A percentile compares a stretch with the other conserved stretches of the same genome.
Conservation (phyloP, 1,284 basidiomycete species). For the Serendipita sp. region DNA sequence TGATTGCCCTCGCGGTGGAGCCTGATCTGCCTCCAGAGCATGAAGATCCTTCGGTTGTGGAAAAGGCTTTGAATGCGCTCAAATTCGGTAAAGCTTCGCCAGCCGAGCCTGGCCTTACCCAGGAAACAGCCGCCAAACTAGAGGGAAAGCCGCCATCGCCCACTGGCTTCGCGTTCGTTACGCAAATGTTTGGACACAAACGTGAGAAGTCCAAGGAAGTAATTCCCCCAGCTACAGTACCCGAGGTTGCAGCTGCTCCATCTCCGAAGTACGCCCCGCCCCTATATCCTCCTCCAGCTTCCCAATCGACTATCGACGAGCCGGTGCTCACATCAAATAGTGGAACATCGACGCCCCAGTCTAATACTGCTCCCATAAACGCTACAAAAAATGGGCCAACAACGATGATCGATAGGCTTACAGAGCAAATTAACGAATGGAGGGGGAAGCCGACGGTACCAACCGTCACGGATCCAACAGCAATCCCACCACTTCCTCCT, state of each 20-base stretch:
- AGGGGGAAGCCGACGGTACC: background rate
- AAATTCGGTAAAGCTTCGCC: slow-evolving; percentile 4
- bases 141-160: background rate
- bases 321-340: background rate
- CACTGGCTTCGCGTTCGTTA: background rate
- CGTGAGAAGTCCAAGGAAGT: background rate
- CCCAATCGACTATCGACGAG: background rate
- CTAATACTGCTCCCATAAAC: background rate
- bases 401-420: slow-evolving; percentile 1
- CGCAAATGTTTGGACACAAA: background rate
- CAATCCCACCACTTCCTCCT: slow-evolving; percentile 26
- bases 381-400: background rate
- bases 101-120: background rate
- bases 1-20: slow-evolving; percentile 28
- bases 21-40: slow-evolving; percentile 17
- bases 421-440: slow-evolving; percentile 3
- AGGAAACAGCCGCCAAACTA: background rate
- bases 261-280: background rate
- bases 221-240: background rate
- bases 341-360: background rate
- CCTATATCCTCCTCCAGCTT: background rate
- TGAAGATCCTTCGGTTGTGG: background rate
- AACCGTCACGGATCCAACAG: background rate
- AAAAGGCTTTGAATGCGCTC: background rate
- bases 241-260: background rate